A percentile compares a stretch with the other conserved stretches of the same genome.
Evolutionary conservation across 208 protist species (phyloP).

Genomic region (Leishmania tarentolae): DNA sequence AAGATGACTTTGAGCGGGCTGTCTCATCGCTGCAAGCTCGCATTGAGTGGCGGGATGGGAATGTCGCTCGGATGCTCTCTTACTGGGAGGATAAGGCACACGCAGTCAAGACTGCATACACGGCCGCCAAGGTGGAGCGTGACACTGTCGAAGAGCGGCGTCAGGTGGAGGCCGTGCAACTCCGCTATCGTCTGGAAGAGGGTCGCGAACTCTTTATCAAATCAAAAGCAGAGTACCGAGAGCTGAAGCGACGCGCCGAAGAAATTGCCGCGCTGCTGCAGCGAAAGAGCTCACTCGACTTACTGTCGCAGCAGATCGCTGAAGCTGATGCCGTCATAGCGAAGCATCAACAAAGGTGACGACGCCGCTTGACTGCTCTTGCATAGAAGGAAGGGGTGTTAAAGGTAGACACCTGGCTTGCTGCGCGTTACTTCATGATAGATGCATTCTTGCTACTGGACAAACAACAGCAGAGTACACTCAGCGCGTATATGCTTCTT

Average conservation of each 20-base stretch:
- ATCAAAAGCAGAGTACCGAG: slow-evolving; percentile 6
- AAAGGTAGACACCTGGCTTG: too few relatives aligned
- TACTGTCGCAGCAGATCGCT: slow-evolving; percentile 17
- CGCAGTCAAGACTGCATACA: slow-evolving; percentile 34
- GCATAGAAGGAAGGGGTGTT: too few relatives aligned
- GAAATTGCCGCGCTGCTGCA: slow-evolving; percentile 19
- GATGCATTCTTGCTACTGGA: too few relatives aligned
- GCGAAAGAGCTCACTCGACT: slow-evolving; percentile 18
- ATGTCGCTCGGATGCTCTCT: slow-evolving; percentile 33
- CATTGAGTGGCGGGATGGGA: slow-evolving; percentile 45
- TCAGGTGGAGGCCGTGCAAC: slow-evolving; percentile 32
- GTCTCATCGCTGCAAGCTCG: slow-evolving; percentile 28
- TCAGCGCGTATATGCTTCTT: too few relatives aligned
- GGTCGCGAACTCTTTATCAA: slow-evolving; percentile 28
- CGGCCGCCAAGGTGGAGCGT: slow-evolving; percentile 30
- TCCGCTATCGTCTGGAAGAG: slow-evolving; percentile 29
- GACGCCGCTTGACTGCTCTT: not conserved
- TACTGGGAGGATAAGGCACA: slow-evolving; percentile 44
- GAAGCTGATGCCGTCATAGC: slow-evolving; percentile 27
- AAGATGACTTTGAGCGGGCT: slow-evolving; percentile 24
- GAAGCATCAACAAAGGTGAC: slow-evolving; percentile 4
- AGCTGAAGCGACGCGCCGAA: slow-evolving; percentile 22
- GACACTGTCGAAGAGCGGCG: slow-evolving; percentile 3
- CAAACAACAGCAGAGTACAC: too few relatives aligned
- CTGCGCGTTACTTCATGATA: too few relatives aligned